These are phyloP conservation scores for Penicillium sp. DNA, from an alignment of 2,329 filamentous ascomycete genomes.

Conservation along the genomic window DNA sequence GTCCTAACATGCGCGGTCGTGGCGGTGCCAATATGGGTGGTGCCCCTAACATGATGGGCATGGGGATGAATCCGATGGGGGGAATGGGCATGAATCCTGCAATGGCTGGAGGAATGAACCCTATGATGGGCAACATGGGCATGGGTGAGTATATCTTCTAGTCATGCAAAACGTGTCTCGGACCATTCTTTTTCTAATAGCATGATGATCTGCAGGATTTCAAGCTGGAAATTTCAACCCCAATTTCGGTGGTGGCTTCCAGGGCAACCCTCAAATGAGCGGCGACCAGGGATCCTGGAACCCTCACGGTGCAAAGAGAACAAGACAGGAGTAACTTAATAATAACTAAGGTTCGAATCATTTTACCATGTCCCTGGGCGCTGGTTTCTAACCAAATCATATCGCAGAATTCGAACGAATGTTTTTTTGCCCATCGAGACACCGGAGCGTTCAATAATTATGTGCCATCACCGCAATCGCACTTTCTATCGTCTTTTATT, in stretches of 20 bases:
- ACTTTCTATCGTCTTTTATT: neutral
- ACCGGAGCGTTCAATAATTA: neutral
- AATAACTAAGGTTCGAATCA: neutral
- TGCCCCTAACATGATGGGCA: constrained; percentile 51
- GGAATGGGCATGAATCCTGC: constrained; percentile 50
- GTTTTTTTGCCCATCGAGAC: neutral
- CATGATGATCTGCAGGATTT: constrained; percentile 47
- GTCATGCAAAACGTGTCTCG: neutral
- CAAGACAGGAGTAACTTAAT: constrained; percentile 61
- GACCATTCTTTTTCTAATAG: constrained; percentile 17
- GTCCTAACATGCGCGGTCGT: constrained; percentile 56
- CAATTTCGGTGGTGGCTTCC: constrained; percentile 52
- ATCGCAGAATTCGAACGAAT: neutral
- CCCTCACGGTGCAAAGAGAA: constrained; percentile 75
- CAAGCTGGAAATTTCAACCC: constrained; percentile 71
- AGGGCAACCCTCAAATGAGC: constrained; percentile 47
- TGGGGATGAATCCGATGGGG: constrained; percentile 51
- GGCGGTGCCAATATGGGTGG: constrained; percentile 37
- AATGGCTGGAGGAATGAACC: constrained; percentile 56
- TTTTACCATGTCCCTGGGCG: neutral
- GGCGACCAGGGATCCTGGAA: constrained; percentile 65
- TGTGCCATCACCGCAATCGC: neutral
- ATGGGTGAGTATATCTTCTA: constrained; percentile 42
- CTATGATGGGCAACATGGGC: constrained; percentile 52
- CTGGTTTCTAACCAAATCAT: neutral